These are phyloP conservation scores for Colletotrichum sp. DNA, from an alignment of 2,329 filamentous ascomycete genomes.

Conservation along the genomic window DNA sequence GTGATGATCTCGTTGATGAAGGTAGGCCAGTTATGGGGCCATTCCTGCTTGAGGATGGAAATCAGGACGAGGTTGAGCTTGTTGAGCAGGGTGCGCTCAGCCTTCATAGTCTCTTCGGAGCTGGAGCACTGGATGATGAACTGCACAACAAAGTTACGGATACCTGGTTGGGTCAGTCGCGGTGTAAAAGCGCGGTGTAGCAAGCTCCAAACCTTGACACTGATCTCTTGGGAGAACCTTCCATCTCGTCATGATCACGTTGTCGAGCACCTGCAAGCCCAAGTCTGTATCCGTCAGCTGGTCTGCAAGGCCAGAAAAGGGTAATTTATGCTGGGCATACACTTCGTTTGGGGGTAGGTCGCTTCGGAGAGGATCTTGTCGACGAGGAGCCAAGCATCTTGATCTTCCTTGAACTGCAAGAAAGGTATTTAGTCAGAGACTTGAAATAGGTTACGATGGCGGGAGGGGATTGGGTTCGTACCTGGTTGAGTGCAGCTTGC, in stretches of 20 bases:
- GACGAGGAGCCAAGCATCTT: slow-evolving; percentile 96
- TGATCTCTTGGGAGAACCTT: slow-evolving; percentile 96
- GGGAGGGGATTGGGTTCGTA: slow-evolving; percentile 48
- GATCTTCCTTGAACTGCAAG: slow-evolving; percentile 94
- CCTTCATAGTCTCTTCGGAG: slow-evolving; percentile 85
- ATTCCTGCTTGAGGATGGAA: slow-evolving; percentile 98
- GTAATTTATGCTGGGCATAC: slow-evolving; percentile 55
- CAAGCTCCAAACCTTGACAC: slow-evolving; percentile 70
- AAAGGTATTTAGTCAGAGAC: slow-evolving; percentile 29
- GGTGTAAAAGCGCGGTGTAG: neutral
- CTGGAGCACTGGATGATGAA: slow-evolving; percentile 95
- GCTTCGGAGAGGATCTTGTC: slow-evolving; percentile 96
- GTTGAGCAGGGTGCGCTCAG: slow-evolving; percentile 90
- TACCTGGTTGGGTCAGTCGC: slow-evolving; percentile 62
- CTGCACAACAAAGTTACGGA: slow-evolving; percentile 98
- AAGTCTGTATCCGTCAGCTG: slow-evolving; percentile 64
- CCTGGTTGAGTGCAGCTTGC: slow-evolving; percentile 91
- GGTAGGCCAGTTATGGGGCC: slow-evolving; percentile 99
- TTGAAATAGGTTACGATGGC: neutral
- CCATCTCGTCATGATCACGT: slow-evolving; percentile 99
- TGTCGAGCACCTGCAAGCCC: slow-evolving; percentile 94
- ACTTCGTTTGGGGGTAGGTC: slow-evolving; percentile 95
- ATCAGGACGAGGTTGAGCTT: slow-evolving; percentile 98
- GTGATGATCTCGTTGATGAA: slow-evolving; percentile 99
- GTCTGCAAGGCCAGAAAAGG: neutral